Percentiles rank a stretch among this genome's conserved stretches.
These are phyloP conservation scores for Scheffersomyces stipitis DNA, from an alignment of 805 yeast genomes.

Conservation along the genomic window DNA sequence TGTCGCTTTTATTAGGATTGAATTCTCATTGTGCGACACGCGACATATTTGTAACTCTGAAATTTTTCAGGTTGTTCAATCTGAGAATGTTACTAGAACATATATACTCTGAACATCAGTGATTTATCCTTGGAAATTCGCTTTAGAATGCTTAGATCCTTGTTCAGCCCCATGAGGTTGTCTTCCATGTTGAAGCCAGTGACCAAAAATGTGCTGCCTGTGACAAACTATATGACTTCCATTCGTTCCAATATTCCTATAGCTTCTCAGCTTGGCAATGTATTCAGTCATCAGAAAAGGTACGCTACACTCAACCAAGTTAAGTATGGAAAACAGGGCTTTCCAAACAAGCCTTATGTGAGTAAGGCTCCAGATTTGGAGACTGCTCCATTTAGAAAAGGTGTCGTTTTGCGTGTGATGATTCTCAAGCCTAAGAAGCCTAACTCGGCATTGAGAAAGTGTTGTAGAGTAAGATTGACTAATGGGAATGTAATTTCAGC, in stretches of 20 bases:
- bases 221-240: conserved; percentile 11
- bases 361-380: conserved; percentile 79
- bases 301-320: conserved; percentile 78
- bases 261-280: conserved; percentile 8
- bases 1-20: too few species aligned
- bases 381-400: conserved; percentile 82
- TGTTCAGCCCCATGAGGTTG: conserved; percentile 8
- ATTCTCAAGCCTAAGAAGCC: conserved; percentile 97
- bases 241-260: conserved; percentile 15
- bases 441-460: conserved; percentile 96
- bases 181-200: neutral
- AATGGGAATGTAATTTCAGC: conserved; percentile 89
- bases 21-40: conserved; percentile 1
- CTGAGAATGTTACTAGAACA: too few species aligned
- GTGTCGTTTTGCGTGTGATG: conserved; percentile 92
- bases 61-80: neutral
- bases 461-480: conserved; percentile 88
- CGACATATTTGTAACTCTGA: neutral
- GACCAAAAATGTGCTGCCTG: conserved; percentile 2
- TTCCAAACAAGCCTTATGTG: conserved; percentile 50
- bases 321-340: conserved; percentile 58
- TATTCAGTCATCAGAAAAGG: conserved; percentile 37
- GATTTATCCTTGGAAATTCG: conserved; percentile 2
- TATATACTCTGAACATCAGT: neutral
- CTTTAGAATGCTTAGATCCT: conserved; percentile 18